These are phyloP conservation scores for Globisporangium polare DNA, from an alignment of 352 stramenopile species.

Conservation along the genomic window DNA sequence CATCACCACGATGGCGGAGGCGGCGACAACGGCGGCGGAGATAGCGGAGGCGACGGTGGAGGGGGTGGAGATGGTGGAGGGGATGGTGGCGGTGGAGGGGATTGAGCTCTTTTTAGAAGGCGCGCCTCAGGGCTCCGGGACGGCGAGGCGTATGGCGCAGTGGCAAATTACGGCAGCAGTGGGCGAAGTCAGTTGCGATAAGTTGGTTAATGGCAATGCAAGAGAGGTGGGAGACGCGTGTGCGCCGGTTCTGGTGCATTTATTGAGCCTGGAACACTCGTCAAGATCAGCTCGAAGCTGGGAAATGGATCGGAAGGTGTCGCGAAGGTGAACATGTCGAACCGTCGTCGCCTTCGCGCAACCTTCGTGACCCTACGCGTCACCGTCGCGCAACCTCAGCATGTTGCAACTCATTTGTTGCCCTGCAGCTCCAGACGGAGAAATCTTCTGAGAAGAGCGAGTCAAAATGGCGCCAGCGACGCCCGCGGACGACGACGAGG, in stretches of 20 bases:
- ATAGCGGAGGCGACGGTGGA: not conserved
- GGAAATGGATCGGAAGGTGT: not conserved
- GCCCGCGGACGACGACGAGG: conserved; percentile 9
- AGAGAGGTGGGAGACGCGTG: too few species aligned
- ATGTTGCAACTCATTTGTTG: conserved; percentile 8
- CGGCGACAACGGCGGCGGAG: not conserved
- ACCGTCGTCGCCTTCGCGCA: not conserved
- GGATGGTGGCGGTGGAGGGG: not conserved
- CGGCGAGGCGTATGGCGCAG: too few species aligned
- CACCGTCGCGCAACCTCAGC: conserved; percentile 7
- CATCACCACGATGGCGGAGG: not conserved
- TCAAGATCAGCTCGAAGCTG: not conserved
- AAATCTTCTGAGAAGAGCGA: conserved; percentile 8
- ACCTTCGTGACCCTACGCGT: conserved; percentile 5
- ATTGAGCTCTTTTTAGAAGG: not conserved
- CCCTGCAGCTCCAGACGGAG: not conserved
- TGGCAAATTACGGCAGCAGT: too few species aligned
- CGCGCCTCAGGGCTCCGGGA: too few species aligned
- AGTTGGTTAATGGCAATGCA: too few species aligned
- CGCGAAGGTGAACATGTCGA: not conserved
- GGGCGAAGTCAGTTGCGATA: too few species aligned
- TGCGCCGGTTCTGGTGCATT: not conserved
- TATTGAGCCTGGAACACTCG: not conserved
- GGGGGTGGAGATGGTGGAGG: not conserved
- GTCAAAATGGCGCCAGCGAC: conserved; percentile 9